phyloP scores from a whole-genome alignment of 2,329 filamentous ascomycete species.

The Calonectria pseudoturangicola region DNA sequence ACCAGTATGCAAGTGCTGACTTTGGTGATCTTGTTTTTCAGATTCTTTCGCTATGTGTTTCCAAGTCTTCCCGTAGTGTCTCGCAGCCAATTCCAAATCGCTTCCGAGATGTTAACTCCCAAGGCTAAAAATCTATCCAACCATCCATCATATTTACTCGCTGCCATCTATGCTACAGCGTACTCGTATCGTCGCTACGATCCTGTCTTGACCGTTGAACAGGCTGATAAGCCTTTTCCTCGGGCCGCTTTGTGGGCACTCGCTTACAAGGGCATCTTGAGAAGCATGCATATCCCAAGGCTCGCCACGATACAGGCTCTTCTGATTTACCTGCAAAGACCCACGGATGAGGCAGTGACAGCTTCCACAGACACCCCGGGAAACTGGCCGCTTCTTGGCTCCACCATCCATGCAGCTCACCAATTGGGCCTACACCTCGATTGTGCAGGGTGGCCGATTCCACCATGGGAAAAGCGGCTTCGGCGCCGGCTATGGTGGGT shows the following conservation, averaged over 20 bases:
- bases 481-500: conserved; percentile 28
- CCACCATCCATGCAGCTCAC: neutral
- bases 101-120: neutral
- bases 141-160: conserved; percentile 17
- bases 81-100: neutral
- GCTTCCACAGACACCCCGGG: conserved; percentile 3
- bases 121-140: neutral
- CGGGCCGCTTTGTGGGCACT: conserved; percentile 10
- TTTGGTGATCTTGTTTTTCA: neutral
- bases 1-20: no score
- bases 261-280: neutral
- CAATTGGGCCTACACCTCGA: conserved; percentile 17
- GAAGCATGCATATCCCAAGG: neutral
- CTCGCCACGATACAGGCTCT: neutral
- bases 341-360: neutral
- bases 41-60: conserved; percentile 17
- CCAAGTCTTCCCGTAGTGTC: conserved; percentile 5
- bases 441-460: conserved; percentile 15
- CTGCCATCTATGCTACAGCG: conserved; percentile 20
- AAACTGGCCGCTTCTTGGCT: neutral
- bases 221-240: neutral
- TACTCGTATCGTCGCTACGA: conserved; percentile 8
- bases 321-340: conserved; percentile 15
- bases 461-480: conserved; percentile 19
- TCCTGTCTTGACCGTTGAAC: neutral